phyloP scores from a whole-genome alignment of 2,329 filamentous ascomycete genomes.

The Sporothrix euskadiensis region DNA sequence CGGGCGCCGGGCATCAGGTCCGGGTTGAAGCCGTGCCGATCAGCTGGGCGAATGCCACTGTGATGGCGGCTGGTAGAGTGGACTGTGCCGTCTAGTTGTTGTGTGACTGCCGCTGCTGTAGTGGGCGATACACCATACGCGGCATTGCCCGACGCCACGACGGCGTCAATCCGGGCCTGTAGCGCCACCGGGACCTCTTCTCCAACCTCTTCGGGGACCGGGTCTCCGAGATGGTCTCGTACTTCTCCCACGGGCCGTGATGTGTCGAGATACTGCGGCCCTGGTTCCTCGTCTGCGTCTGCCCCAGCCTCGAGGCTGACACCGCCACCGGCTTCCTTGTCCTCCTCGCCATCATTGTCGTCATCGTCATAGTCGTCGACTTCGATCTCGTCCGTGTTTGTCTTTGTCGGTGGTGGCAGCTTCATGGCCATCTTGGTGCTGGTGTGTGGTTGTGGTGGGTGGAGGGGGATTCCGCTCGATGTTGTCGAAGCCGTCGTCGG shows the following conservation, averaged over 20 bases:
- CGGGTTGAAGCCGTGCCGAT: conserved; percentile 25
- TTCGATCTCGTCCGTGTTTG: conserved; percentile 50
- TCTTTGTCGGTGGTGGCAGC: not conserved
- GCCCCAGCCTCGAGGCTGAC: not conserved
- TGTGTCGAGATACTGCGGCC: conserved; percentile 40
- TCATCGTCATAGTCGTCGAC: conserved; percentile 43
- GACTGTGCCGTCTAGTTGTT: conserved; percentile 32
- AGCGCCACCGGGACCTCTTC: conserved; percentile 20
- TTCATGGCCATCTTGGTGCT: not conserved
- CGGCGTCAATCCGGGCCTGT: conserved; percentile 37
- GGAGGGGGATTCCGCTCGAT: conserved; percentile 32
- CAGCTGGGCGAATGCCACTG: not conserved
- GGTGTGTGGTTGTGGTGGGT: conserved; percentile 20
- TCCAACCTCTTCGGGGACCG: conserved; percentile 21
- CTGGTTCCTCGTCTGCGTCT: conserved; percentile 28
- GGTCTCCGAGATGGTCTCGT: conserved; percentile 17
- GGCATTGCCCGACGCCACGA: conserved; percentile 33
- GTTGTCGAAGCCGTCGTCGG: conserved; percentile 23
- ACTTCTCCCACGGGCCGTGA: conserved; percentile 39
- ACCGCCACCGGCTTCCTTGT: not conserved
- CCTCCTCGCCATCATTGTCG: conserved; percentile 28
- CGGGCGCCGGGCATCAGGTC: conserved; percentile 2
- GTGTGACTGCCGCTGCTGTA: not conserved
- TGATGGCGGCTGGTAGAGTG: conserved; percentile 23
- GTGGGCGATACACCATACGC: conserved; percentile 18